Conservation (phyloP, 805 yeast species). For the Starmerella asiatica region DNA sequence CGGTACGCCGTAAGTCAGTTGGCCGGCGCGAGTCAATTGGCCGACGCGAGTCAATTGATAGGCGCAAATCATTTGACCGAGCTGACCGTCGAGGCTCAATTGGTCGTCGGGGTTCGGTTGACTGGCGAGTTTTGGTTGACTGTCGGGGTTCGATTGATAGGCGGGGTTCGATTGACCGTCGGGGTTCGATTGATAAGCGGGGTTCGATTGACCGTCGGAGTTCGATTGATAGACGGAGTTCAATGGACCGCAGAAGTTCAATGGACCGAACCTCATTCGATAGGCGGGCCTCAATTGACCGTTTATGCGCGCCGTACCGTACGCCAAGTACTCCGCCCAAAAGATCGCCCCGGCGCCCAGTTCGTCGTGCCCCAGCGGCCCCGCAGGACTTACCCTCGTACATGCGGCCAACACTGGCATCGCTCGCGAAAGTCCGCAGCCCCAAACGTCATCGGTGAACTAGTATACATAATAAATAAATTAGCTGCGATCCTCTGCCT, state of each 20-base stretch:
- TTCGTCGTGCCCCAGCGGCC: too few relatives aligned
- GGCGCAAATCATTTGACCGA: neutral
- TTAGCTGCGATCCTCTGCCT: constrained; percentile 21
- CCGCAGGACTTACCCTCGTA: too few relatives aligned
- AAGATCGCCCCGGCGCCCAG: too few relatives aligned
- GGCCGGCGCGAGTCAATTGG: neutral
- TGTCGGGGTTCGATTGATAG: neutral
- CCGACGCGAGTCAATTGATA: neutral
- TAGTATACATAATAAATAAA: neutral
- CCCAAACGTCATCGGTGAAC: too few relatives aligned
- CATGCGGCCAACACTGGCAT: constrained; percentile 12
- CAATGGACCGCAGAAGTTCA: too few relatives aligned
- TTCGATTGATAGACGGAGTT: too few relatives aligned
- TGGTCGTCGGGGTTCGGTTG: neutral
- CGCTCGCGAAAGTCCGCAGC: constrained; percentile 9
- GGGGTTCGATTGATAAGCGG: neutral
- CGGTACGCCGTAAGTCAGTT: too few relatives aligned
- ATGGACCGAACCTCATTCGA: too few relatives aligned
- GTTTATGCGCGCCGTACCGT: too few relatives aligned
- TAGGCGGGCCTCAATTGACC: too few relatives aligned
- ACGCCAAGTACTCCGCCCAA: too few relatives aligned
- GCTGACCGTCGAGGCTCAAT: neutral
- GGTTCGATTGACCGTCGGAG: neutral
- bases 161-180: neutral
- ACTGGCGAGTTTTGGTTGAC: neutral